These are phyloP conservation scores for Wickerhamomyces subpelliculosus DNA, from an alignment of 805 yeast species.

Conservation along the genomic window DNA sequence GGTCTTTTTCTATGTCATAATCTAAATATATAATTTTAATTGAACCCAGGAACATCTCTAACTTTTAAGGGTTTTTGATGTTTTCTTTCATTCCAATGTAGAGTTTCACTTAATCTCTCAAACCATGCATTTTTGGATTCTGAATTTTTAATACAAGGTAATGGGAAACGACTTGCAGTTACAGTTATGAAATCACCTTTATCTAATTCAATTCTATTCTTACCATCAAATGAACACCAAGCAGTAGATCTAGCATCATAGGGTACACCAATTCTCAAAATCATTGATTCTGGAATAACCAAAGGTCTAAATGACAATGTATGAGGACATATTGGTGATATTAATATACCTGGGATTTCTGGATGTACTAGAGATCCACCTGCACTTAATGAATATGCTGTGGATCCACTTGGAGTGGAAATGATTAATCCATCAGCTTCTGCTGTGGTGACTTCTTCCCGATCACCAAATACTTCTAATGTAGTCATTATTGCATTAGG, in stretches of 20 bases:
- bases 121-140: constrained; percentile 24
- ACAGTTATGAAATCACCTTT: constrained; percentile 27
- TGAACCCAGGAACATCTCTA: background rate
- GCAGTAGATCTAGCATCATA: constrained; percentile 25
- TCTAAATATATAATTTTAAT: background rate
- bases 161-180: constrained; percentile 27
- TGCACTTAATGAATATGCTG: constrained; percentile 47
- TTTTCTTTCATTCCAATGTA: constrained; percentile 30
- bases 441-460: constrained; percentile 47
- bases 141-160: constrained; percentile 22
- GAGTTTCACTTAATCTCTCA: constrained; percentile 25
- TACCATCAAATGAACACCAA: constrained; percentile 32
- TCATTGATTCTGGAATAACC: constrained; percentile 36
- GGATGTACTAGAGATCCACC: constrained; percentile 54
- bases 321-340: constrained; percentile 52
- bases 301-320: constrained; percentile 47
- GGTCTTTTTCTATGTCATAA: background rate
- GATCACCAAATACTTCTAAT: constrained; percentile 41
- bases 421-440: constrained; percentile 63
- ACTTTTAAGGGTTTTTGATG: constrained; percentile 22
- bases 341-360: constrained; percentile 43
- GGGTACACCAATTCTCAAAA: constrained; percentile 27
- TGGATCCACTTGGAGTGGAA: constrained; percentile 63
- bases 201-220: constrained; percentile 23
- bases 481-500: constrained; percentile 46